Base-by-base conservation (phyloP, 1,284 basidiomycete genomes). In the Cryptococcus sp. region DNA sequence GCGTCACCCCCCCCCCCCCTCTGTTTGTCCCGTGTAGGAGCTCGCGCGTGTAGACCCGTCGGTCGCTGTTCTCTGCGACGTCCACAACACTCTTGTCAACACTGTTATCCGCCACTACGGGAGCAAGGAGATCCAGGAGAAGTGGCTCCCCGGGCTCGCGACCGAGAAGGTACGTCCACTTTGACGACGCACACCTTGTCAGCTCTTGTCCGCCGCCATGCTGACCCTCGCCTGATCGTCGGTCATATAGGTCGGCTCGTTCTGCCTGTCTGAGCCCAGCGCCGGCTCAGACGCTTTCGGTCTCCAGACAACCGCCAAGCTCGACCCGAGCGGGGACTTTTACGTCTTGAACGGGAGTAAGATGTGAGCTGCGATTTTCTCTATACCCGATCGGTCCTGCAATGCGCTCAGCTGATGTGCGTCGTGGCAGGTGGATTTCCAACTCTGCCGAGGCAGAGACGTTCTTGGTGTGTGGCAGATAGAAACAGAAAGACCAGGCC, bases 241-340 rank as follows among this genome's bases (percentile, higher is more conserved):
- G 3, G 2, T n/a, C n/a, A n/a, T n/a, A n/a, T n/a, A 95, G 91
- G 85, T 98, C 46, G 93, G 93, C 15, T 95, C 90, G 3, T 99
- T 99, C 82, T 96, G 92, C 70, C 80, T 99, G 13, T 96, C 92
- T 1, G 95, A 99, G 76, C 82, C 92, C 3, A 87, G 84, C 0
- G 93, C 92, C 13, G 96, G 95, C 5, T 96, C 93, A 11, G 95
- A 99, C 73, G 95, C 95, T 0, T 99, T 99, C 72, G 93, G 93
- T 0, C 82, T 99, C 52, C 91, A 96, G 77, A 95, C 96, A 2
- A 87, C 88, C 13, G 91, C 93, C 37, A 87, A 83, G 77, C 91
- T 89, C 75, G 88, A 91, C 60, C 87, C 87, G 21, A 84, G 87
- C 69, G 78, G 89, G 65, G 79, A 80, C 51, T 78, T 78, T 65